Evolutionary conservation across 2,329 filamentous ascomycete species (phyloP), one percentile per base, ranked within the genome.

Genomic region (Penicillium sumatraense): DNA sequence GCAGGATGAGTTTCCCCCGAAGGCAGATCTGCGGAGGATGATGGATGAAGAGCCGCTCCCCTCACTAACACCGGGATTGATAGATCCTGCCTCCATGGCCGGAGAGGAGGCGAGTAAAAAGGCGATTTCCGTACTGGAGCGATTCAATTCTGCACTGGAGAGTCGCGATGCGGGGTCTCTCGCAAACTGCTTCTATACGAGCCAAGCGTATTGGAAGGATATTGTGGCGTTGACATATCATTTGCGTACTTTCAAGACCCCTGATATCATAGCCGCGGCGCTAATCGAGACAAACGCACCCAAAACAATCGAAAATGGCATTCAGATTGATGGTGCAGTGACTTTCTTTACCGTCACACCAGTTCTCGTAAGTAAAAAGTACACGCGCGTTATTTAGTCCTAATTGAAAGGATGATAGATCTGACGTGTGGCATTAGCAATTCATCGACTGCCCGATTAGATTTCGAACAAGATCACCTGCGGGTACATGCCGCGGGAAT

Each of bases 181-280:
- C 2, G 58, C 58, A 8, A 24, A 14, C 29, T 71, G 67, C 40
- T 76, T 76, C 57, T 68, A 67, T 40, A 5, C 54, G 3, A 56
- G 49, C 2, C 71, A 75, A 57, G 67, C 71, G 4, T 76, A 70
- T 59, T 76, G 73, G 73, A 70, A 67, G 18, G 75, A 77, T 47
- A 56, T 64, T 36, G 29, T 77, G 21, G 72, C 72, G 1, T 51
- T 77, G 20, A 77, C 74, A 0, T 74, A 61, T 49, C 71, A 76
- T 38, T 35, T 75, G n/a, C 72, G 75, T 10, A 76, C 73, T 2
- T 72, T 76, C 41, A 58, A 26, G 3, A 52, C 45, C 0, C 57
- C 61, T 0, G 51, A 24, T 0, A 45, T 60, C 0, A 68, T 76
- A 48, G 67, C 69, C 0, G 51, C 64, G 11, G 49, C 42, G 2